Evolutionary conservation across 495 filamentous ascomycete species (phyloP).

Genomic region (Aspergillus baeticus): DNA sequence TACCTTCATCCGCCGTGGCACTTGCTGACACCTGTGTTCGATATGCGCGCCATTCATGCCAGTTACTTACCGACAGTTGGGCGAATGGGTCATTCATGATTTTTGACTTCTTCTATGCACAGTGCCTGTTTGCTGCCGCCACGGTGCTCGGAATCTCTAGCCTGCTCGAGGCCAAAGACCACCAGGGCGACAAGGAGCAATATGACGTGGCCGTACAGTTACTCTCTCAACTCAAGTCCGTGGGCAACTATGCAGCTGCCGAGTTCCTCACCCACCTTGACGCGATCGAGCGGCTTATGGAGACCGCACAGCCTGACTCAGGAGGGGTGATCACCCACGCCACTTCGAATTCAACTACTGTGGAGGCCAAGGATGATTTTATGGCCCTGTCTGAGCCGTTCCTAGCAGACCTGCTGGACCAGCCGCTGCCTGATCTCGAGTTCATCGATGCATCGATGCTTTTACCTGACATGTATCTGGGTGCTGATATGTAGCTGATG

Average conservation of each 20-base stretch:
- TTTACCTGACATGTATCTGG: not conserved
- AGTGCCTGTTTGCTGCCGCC: not conserved
- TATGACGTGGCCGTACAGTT: not conserved
- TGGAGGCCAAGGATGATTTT: not conserved
- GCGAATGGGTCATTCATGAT: not conserved
- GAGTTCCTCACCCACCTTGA: not conserved
- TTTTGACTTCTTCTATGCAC: not conserved
- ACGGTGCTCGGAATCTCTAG: not conserved
- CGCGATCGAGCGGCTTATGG: not conserved
- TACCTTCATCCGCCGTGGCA: not conserved
- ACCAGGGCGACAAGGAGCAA: not conserved
- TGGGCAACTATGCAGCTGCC: not conserved
- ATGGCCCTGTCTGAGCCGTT: not conserved
- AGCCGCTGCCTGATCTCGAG: not conserved
- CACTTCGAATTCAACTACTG: too few species aligned
- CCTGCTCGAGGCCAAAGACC: not conserved
- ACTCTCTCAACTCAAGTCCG: not conserved
- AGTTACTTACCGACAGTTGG: not conserved
- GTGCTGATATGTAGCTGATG: too few species aligned
- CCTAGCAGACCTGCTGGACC: not conserved
- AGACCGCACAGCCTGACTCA: not conserved
- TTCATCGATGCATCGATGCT: not conserved
- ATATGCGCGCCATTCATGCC: not conserved
- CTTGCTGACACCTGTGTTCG: not conserved
- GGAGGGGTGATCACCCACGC: not conserved